phyloP scores from a whole-genome alignment of 2,329 filamentous ascomycete species.

The Diaporthe caulivora region DNA sequence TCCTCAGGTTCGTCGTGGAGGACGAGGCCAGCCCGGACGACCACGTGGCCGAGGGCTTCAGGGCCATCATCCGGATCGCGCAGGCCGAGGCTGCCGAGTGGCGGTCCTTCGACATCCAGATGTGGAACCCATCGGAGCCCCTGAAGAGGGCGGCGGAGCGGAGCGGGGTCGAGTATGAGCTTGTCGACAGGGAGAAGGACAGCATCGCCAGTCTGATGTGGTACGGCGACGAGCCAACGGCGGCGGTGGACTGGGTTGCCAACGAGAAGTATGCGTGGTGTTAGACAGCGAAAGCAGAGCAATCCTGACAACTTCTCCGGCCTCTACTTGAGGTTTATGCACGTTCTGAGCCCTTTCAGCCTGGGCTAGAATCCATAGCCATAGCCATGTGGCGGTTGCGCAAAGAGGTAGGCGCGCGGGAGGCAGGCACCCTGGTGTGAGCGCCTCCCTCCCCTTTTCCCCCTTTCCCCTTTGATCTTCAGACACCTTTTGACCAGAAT shows the following conservation, averaged over 20 bases:
- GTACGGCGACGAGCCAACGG: constrained; percentile 68
- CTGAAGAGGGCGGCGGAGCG: constrained; percentile 60
- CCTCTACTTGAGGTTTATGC: too few species aligned
- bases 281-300: constrained; percentile 50
- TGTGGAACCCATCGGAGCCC: constrained; percentile 83
- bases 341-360: not conserved
- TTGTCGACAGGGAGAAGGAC: constrained; percentile 69
- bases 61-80: constrained; percentile 74
- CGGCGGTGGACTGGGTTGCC: constrained; percentile 76
- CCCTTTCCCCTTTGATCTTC: not conserved
- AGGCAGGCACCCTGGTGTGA: not conserved
- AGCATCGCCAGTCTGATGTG: constrained; percentile 81
- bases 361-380: not conserved
- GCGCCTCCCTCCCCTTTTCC: constrained; percentile 3
- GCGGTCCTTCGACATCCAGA: constrained; percentile 76
- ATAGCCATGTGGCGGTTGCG: not conserved
- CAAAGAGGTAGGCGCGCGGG: not conserved
- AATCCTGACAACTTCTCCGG: not conserved
- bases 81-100: constrained; percentile 78
- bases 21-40: constrained; percentile 56
- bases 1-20: constrained; percentile 78
- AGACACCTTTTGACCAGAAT: not conserved
- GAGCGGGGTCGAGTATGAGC: constrained; percentile 61
- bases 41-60: constrained; percentile 66
- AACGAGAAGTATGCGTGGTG: constrained; percentile 87